Conservation (phyloP, 139 green algal genomes). For the Tetradesmus lagerheimii region DNA sequence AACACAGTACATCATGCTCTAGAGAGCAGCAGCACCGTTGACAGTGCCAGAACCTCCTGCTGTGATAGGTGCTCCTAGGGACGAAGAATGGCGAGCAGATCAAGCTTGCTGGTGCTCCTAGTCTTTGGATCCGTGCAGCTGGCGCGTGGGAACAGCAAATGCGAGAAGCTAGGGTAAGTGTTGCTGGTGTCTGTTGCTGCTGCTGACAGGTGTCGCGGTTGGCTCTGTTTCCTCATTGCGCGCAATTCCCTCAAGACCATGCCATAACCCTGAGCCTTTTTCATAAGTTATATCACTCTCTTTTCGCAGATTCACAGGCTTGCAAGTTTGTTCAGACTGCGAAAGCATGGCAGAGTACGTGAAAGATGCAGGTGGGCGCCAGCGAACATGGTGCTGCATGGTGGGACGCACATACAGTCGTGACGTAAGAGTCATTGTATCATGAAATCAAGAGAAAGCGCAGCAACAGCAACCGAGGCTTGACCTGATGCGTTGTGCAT, state of each 20-base stretch:
- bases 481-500: no score
- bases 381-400: background rate
- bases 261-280: background rate
- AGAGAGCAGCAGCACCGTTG: background rate
- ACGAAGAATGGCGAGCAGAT: background rate
- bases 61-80: background rate
- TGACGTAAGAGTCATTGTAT: no score
- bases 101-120: background rate
- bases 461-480: no score
- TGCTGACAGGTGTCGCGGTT: background rate
- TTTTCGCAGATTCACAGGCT: conserved; percentile 8
- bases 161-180: conserved; percentile 34
- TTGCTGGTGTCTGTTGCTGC: background rate
- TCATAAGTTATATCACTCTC: background rate
- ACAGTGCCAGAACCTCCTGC: background rate
- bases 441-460: no score
- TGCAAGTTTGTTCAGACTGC: conserved; percentile 39
- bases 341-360: conserved; percentile 43
- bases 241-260: no score
- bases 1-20: no score
- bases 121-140: background rate
- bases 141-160: background rate
- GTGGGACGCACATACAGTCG: background rate
- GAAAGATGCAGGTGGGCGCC: conserved; percentile 22
- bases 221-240: background rate